A percentile compares a stretch with the other conserved stretches of the same genome.
phyloP scores from a whole-genome alignment of 2,329 filamentous ascomycete genomes.

The Dactylellina leptospora region DNA sequence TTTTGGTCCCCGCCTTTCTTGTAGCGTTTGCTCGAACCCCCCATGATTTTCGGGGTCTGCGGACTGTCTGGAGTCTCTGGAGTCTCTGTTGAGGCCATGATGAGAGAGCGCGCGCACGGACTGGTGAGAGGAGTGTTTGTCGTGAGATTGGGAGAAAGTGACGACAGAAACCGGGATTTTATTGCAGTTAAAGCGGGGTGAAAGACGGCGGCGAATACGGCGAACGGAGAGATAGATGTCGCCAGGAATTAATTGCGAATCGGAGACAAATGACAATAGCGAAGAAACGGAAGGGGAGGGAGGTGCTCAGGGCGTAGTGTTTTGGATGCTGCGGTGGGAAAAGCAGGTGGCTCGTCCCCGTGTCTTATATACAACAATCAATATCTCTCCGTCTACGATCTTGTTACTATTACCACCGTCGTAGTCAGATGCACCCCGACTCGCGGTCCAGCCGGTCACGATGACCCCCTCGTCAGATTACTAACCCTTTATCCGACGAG shows the following conservation, averaged over 20 bases:
- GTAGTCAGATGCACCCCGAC: slow-evolving; percentile 11
- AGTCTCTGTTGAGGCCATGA: slow-evolving; percentile 9
- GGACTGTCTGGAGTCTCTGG: not conserved
- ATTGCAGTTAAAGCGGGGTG: not conserved
- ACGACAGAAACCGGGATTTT: not conserved
- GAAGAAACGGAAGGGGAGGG: not conserved
- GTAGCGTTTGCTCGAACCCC: slow-evolving; percentile 39
- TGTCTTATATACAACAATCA: slow-evolving; percentile 20
- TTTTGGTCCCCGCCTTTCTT: slow-evolving; percentile 41
- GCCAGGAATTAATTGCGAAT: too few relatives aligned
- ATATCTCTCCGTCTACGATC: not conserved
- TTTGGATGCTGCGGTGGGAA: not conserved
- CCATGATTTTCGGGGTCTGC: slow-evolving; percentile 19
- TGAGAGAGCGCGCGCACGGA: not conserved
- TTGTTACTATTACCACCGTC: too few relatives aligned
- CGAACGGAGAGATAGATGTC: too few relatives aligned
- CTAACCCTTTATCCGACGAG: slow-evolving; percentile 1
- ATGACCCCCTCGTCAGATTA: not conserved
- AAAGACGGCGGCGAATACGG: too few relatives aligned
- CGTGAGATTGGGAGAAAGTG: not conserved
- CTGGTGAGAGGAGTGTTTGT: not conserved
- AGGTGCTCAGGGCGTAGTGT: not conserved
- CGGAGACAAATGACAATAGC: not conserved
- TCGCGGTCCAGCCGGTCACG: slow-evolving; percentile 2
- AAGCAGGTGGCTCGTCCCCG: slow-evolving; percentile 11